Base-by-base conservation (phyloP, 345 rosid species). In the Ricinus communis region DNA sequence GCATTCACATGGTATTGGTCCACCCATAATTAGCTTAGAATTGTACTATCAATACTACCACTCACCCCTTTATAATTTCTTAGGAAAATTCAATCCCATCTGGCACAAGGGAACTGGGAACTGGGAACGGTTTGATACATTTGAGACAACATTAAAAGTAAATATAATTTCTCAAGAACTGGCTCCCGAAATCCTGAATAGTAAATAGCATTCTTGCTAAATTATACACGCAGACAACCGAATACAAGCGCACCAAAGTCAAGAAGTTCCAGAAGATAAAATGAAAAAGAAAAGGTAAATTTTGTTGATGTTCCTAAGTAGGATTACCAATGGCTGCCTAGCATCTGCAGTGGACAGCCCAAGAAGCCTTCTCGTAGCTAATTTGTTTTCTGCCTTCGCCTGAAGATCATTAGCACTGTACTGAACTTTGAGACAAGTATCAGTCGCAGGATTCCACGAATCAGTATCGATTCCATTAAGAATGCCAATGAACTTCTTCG, bases 371-470 rank as follows among this genome's bases (percentile, higher is more conserved):
- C 93, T 89, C 63, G 84, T 58, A 46, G 85, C 87, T 53, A 49
- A 41, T 79, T 91, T 91, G 79, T 89, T 95, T 85, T 90, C 97
- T 68, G 87, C 84, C 87, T 95, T 95, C 70, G 93, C 97, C 73
- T 83, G 91, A 69, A 91, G 84, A 82, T 95, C 93, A 75, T 84
- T 89, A 72, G 86, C 87, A 40, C 77, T 87, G 82, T 87, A 95
- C 77, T 90, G 97, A 47, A 88, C 88, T 84, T 88, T 75, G 64
- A 95, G 90, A 80, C 82, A 86, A 80, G 78, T 77, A 78, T 91
- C 99, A 0, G 90, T 78, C n/a, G 88, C 87, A 18, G 99, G 99
- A 86, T 95, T 91, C 99, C 99, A 95, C 55, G 89, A 83, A 82
- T 89, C 97, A 0, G 92, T 80, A 80, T 95, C 99, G 31, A 95